Evolutionary conservation across 768 basidiomycete genomes (phyloP), one percentile per base, ranked within the genome.

Genomic region (Leucocoprinus leucothites): DNA sequence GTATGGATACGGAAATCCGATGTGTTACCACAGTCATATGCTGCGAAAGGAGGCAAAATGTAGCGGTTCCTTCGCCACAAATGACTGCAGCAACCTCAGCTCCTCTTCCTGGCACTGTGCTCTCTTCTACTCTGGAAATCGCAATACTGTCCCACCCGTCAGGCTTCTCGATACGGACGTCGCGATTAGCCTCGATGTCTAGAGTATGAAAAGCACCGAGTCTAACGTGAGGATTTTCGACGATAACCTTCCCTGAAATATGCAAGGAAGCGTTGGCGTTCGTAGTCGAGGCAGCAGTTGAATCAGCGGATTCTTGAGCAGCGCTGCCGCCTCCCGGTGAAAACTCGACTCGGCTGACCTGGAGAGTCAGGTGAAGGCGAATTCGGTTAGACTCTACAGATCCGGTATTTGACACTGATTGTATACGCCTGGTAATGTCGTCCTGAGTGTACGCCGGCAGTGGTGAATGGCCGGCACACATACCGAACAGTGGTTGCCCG

Each of bases 61-160:
- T 87, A 1, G 97, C 97, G 1, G 84, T 86, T 18, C 97, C 97
- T 76, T 99, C 97, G 31, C 97, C 96, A 60, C 91, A 93, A 3
- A 99, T 92, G 21, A 99, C 80, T 0, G 97, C 97, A 13, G 91
- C 97, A 3, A 99, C 88, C 64, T 99, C 97, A 3, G 97, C 97
- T 0, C 97, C 96, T 61, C 89, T 77, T 22, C 96, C 97, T n/a
- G 94, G 94, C 36, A 91, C 75, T 52, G 92, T 94, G 19, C 94
- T 82, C 58, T 98, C 97, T 49, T 90, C 78, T 0, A 99, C 82
- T 18, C 96, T 78, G 25, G 84, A 79, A 13, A 88, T 67, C 1
- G 94, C 89, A 49, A 99, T 73, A 56, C 89, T 92, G 64, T 99
- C 97, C 97, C 97, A 99, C 14, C 90, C 91, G 51, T 88, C 82